Conservation (phyloP, 192 early-diverging fungal species). For the Dissophora ornata region DNA sequence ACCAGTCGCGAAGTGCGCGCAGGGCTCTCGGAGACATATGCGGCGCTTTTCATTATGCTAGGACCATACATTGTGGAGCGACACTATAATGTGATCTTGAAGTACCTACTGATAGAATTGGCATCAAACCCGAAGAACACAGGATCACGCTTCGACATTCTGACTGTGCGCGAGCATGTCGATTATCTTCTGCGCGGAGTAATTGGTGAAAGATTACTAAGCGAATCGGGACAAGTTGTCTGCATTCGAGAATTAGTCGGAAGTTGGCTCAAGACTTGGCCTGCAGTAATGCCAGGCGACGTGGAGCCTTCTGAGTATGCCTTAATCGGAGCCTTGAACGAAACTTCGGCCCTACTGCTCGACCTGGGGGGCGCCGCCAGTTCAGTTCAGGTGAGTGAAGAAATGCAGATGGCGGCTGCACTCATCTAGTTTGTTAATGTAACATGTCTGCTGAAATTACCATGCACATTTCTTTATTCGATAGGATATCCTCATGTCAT, state of each 20-base stretch:
- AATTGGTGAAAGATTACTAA: slow-evolving; percentile 78
- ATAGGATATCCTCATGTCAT: slow-evolving; percentile 73
- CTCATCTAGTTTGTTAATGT: no score
- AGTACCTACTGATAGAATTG: slow-evolving; percentile 74
- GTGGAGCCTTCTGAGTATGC: slow-evolving; percentile 65
- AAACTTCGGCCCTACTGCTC: slow-evolving; percentile 75
- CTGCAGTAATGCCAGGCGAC: slow-evolving; percentile 61
- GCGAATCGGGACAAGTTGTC: slow-evolving; percentile 79
- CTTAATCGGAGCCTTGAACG: slow-evolving; percentile 77
- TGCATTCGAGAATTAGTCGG: slow-evolving; percentile 72
- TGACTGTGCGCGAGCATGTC: slow-evolving; percentile 70
- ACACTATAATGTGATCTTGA: slow-evolving; percentile 78
- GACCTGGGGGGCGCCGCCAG: slow-evolving; percentile 82
- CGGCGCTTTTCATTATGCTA: slow-evolving; percentile 73
- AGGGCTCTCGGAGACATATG: slow-evolving; percentile 85
- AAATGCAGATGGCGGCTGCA: no score
- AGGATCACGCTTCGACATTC: slow-evolving; percentile 62
- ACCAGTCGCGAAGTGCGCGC: slow-evolving; percentile 76
- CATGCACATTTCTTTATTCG: no score
- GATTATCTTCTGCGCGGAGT: slow-evolving; percentile 77
- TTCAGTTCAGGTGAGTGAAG: slow-evolving; percentile 60
- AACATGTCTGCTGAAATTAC: no score
- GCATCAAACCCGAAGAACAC: slow-evolving; percentile 63
- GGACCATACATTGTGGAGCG: slow-evolving; percentile 77
- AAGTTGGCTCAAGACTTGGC: slow-evolving; percentile 71